Evolutionary conservation across 2,329 filamentous ascomycete species (phyloP).

Genomic region (Aspergillus ustus): DNA sequence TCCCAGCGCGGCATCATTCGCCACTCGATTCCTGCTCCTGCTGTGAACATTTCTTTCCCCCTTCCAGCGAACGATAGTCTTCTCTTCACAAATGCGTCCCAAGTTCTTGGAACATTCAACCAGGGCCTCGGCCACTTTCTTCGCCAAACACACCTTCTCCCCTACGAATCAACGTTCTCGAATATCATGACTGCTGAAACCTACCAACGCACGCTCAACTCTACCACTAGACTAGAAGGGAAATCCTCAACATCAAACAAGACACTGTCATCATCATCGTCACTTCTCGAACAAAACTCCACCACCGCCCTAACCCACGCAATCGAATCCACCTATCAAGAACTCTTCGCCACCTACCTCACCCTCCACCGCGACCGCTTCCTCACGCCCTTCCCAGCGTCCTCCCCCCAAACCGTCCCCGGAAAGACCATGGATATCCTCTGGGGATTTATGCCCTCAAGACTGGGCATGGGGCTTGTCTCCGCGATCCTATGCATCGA

Average conservation of each 20-base stretch:
- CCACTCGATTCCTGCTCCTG: background rate
- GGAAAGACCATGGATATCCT: background rate
- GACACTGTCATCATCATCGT: no score
- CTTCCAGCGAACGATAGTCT: background rate
- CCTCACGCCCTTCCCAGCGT: background rate
- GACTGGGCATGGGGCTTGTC: background rate
- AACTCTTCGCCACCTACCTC: conserved; percentile 16
- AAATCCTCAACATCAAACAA: no score
- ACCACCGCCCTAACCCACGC: conserved; percentile 3
- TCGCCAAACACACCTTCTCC: background rate
- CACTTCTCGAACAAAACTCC: background rate
- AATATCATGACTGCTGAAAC: background rate
- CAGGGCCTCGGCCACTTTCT: background rate
- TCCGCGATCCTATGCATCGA: background rate
- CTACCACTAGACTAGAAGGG: no score
- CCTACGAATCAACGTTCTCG: background rate
- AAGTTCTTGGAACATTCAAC: background rate
- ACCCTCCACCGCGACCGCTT: background rate
- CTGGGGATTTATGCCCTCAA: conserved; percentile 1
- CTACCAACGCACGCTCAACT: background rate
- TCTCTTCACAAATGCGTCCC: conserved; percentile 1
- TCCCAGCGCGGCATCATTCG: background rate
- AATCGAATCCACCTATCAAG: conserved; percentile 9
- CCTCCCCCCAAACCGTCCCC: background rate
- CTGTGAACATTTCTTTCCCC: background rate